These are phyloP conservation scores for Axilococcus clingmanii DNA, from an alignment of 139 green algal genomes.

Conservation along the genomic window DNA sequence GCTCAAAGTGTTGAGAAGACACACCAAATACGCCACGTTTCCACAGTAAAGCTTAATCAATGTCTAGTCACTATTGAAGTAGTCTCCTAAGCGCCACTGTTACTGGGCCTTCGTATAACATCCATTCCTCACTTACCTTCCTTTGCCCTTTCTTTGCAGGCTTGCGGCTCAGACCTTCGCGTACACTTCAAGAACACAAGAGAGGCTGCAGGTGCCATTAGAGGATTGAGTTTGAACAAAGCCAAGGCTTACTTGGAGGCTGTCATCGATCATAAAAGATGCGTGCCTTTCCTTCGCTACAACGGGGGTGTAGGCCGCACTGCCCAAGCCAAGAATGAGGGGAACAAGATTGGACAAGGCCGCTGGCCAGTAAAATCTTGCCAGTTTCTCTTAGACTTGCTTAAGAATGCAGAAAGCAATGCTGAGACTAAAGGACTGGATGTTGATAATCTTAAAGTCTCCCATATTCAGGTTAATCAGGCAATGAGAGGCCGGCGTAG, in stretches of 20 bases:
- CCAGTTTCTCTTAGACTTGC: conserved; percentile 88
- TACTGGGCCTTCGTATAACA: not conserved
- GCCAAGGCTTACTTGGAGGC: conserved; percentile 95
- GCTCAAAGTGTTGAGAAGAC: too few species aligned
- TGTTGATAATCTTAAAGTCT: conserved; percentile 78
- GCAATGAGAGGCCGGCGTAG: conserved; percentile 83
- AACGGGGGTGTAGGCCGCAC: conserved; percentile 63
- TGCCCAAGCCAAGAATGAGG: conserved; percentile 67
- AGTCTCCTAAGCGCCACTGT: too few species aligned
- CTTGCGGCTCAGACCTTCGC: conserved; percentile 79
- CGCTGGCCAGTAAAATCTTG: conserved; percentile 94
- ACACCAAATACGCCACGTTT: too few species aligned
- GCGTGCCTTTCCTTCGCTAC: conserved; percentile 92
- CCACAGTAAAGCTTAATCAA: not conserved
- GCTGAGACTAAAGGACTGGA: conserved; percentile 97
- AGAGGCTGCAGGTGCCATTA: conserved; percentile 79
- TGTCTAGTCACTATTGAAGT: too few species aligned
- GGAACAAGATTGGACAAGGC: conserved; percentile 71
- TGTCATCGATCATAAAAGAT: conserved; percentile 87
- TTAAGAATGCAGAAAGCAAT: conserved; percentile 99
- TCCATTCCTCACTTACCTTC: too few species aligned
- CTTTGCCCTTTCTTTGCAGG: conserved; percentile 58
- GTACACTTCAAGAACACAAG: conserved; percentile 98
- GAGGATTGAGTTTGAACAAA: conserved; percentile 73
- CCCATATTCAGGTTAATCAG: conserved; percentile 97